These are phyloP conservation scores for Kurtzmaniella cleridarum DNA, from an alignment of 805 yeast species.

Conservation along the genomic window DNA sequence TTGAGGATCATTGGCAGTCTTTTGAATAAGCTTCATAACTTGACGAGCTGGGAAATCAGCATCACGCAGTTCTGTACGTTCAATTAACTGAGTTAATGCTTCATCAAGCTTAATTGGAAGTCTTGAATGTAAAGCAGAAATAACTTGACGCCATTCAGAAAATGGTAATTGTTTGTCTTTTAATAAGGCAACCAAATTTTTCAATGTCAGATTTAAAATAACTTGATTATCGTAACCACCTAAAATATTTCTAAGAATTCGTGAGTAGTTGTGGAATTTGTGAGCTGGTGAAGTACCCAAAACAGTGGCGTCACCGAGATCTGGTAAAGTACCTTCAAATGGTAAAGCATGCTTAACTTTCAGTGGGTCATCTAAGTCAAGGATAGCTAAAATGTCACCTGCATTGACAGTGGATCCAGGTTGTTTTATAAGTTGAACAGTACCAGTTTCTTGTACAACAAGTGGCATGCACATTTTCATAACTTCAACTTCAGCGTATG, in stretches of 20 bases:
- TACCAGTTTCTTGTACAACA: constrained; percentile 89
- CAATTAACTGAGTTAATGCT: constrained; percentile 57
- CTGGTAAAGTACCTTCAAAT: constrained; percentile 90
- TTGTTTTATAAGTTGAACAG: constrained; percentile 87
- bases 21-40: constrained; percentile 64
- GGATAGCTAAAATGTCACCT: constrained; percentile 94
- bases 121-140: constrained; percentile 90
- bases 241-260: constrained; percentile 71
- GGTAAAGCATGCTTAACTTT: constrained; percentile 96
- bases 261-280: constrained; percentile 53
- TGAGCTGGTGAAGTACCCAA: constrained; percentile 83
- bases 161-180: constrained; percentile 81
- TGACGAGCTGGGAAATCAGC: constrained; percentile 94
- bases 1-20: constrained; percentile 47
- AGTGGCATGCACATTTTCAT: constrained; percentile 99
- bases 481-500: constrained; percentile 97
- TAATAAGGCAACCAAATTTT: constrained; percentile 64
- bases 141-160: constrained; percentile 82
- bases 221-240: constrained; percentile 94
- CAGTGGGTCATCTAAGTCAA: constrained; percentile 93
- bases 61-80: constrained; percentile 56
- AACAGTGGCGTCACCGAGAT: constrained; percentile 74
- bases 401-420: constrained; percentile 97
- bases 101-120: constrained; percentile 74
- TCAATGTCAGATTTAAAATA: constrained; percentile 79